Conservation (phyloP, 345 rosid genomes). For the Salix koriyanagi region DNA sequence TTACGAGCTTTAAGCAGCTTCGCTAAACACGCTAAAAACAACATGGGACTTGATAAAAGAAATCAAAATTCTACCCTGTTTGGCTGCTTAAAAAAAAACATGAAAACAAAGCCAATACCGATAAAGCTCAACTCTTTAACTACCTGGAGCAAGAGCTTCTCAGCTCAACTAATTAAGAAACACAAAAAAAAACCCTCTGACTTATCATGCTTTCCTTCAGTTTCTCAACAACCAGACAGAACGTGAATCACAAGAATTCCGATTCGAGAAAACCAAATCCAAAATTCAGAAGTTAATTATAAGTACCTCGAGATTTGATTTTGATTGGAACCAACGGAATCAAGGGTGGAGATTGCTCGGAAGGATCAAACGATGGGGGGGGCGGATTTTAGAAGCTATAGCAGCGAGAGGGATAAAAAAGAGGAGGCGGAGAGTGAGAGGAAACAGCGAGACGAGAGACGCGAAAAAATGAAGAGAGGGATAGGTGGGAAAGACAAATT, state of each 20-base stretch:
- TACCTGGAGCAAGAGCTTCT: neutral
- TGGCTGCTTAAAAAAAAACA: neutral
- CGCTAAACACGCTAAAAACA: neutral
- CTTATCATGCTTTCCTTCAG: neutral
- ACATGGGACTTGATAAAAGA: neutral
- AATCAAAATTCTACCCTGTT: neutral
- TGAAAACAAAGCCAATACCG: neutral
- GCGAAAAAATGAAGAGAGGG: neutral
- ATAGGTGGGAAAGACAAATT: conserved; percentile 12
- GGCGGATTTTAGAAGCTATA: neutral
- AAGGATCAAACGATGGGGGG: neutral
- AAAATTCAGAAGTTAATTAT: neutral
- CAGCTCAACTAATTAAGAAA: neutral
- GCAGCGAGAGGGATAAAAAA: neutral
- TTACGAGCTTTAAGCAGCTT: neutral
- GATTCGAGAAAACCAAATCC: neutral
- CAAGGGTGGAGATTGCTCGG: neutral
- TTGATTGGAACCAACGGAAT: neutral
- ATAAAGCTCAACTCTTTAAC: neutral
- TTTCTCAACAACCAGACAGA: neutral
- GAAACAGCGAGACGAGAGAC: neutral
- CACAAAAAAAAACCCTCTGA: neutral
- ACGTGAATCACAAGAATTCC: neutral
- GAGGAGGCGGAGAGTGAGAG: neutral
- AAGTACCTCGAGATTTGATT: neutral